These are phyloP conservation scores for Globisporangium rhizosaccharum DNA, from an alignment of 352 stramenopile species.

Conservation along the genomic window DNA sequence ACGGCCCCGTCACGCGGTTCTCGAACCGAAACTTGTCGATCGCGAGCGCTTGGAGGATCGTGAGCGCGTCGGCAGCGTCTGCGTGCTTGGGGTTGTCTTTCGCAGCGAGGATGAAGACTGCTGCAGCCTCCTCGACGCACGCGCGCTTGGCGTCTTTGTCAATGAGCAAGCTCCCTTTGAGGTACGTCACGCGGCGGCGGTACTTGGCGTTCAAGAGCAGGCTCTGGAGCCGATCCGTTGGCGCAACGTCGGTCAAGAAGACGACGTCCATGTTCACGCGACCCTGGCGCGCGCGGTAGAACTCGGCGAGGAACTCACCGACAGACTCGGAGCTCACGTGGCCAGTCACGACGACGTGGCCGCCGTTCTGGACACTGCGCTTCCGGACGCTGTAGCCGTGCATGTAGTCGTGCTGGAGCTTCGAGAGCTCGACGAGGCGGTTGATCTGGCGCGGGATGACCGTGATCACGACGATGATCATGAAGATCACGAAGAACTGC, in stretches of 20 bases:
- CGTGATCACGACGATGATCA: conserved; percentile 55
- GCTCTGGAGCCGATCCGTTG: conserved; percentile 25
- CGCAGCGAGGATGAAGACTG: conserved; percentile 51
- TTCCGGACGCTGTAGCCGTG: conserved; percentile 42
- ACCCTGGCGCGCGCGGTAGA: conserved; percentile 48
- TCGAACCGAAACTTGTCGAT: conserved; percentile 48
- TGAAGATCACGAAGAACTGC: conserved; percentile 54
- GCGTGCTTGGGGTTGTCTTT: conserved; percentile 35
- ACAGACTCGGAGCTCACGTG: conserved; percentile 38
- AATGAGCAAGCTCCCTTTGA: conserved; percentile 48
- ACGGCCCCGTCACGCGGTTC: conserved; percentile 16
- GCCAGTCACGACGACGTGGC: conserved; percentile 49
- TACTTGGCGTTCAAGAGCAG: conserved; percentile 44
- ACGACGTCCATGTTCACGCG: conserved; percentile 64
- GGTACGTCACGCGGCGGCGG: conserved; percentile 38
- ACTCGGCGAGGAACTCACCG: conserved; percentile 51
- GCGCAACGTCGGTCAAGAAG: conserved; percentile 32
- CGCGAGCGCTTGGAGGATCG: conserved; percentile 47
- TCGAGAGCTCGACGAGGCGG: conserved; percentile 42
- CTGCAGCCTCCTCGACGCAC: conserved; percentile 34
- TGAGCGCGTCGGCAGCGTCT: conserved; percentile 41
- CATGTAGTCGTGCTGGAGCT: conserved; percentile 42
- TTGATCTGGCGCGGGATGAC: conserved; percentile 53
- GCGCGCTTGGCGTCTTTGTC: conserved; percentile 46
- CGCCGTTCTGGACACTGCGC: conserved; percentile 29